A percentile compares a stretch with the other conserved stretches of the same genome.
phyloP scores from a whole-genome alignment of 108 stramenopile species.

The Cyclotella atomus region DNA sequence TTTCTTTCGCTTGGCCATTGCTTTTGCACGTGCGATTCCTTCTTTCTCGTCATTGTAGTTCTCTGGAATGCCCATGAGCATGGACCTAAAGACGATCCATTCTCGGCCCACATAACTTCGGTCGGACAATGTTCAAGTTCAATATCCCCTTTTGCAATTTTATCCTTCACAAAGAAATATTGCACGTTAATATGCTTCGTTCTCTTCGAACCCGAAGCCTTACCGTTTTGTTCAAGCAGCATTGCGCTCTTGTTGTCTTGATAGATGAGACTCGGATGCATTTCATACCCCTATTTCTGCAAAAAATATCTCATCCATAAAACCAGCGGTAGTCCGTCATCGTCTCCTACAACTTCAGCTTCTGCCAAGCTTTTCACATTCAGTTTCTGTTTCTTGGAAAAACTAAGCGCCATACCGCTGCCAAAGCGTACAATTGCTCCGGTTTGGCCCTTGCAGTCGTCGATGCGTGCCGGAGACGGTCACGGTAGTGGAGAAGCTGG shows the following conservation, averaged over 20 bases:
- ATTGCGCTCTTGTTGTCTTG: slow-evolving; percentile 66
- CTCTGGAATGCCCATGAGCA: background rate
- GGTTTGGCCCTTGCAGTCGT: slow-evolving; percentile 16
- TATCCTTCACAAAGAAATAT: background rate
- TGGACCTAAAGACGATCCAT: background rate
- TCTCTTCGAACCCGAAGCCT: slow-evolving; percentile 6
- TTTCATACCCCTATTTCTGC: slow-evolving; percentile 46
- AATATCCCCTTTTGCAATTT: background rate
- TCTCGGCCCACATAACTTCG: background rate
- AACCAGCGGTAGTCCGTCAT: slow-evolving; percentile 39
- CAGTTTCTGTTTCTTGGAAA: slow-evolving; percentile 54
- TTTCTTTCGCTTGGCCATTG: too few relatives aligned
- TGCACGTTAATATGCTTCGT: background rate
- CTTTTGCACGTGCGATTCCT: too few relatives aligned
- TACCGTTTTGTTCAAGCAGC: slow-evolving; percentile 51
- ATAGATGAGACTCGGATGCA: slow-evolving; percentile 36
- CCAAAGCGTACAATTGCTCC: slow-evolving; percentile 12
- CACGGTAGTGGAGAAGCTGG: too few relatives aligned
- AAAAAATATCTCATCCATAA: slow-evolving; percentile 57
- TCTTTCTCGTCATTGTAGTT: background rate
- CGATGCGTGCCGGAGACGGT: too few relatives aligned
- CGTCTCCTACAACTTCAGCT: slow-evolving; percentile 10
- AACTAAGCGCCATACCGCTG: background rate
- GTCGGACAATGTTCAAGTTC: background rate
- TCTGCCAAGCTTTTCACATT: slow-evolving; percentile 52